Conservation (phyloP, 2,329 filamentous ascomycete genomes). For the Botrytis sinoallii region DNA sequence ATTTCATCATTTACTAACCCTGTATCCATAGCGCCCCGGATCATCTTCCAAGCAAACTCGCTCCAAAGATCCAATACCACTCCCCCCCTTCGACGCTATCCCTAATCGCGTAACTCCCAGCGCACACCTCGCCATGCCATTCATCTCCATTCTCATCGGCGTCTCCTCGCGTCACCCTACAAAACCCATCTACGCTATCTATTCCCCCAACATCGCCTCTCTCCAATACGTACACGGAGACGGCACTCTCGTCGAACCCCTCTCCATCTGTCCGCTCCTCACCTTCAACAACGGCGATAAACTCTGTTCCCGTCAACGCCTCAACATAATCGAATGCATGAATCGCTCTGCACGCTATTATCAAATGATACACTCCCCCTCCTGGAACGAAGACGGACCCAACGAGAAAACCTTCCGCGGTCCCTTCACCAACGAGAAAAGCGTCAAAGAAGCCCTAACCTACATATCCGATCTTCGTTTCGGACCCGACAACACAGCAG, state of each 20-base stretch:
- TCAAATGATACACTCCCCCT: not conserved
- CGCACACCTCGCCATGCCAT: not conserved
- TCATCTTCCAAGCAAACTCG: not conserved
- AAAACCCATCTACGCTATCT: not conserved
- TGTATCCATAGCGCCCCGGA: not conserved
- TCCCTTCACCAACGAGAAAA: not conserved
- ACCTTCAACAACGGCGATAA: not conserved
- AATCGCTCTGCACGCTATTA: not conserved
- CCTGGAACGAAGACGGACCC: not conserved
- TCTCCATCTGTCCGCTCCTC: not conserved
- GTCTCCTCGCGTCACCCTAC: not conserved
- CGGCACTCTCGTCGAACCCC: not conserved
- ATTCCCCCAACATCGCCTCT: not conserved
- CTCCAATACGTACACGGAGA: not conserved
- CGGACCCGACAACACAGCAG: not conserved
- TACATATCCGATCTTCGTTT: not conserved
- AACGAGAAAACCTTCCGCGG: not conserved
- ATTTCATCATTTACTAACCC: not conserved
- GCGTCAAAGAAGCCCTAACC: not conserved
- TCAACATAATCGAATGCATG: slow-evolving; percentile 1
- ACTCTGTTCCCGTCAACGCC: not conserved
- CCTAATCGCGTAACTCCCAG: not conserved
- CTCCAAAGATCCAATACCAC: not conserved
- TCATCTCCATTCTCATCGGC: not conserved
- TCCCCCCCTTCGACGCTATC: not conserved